Conservation (phyloP, 2,329 filamentous ascomycete species). For the Aspergillus tamarii region DNA sequence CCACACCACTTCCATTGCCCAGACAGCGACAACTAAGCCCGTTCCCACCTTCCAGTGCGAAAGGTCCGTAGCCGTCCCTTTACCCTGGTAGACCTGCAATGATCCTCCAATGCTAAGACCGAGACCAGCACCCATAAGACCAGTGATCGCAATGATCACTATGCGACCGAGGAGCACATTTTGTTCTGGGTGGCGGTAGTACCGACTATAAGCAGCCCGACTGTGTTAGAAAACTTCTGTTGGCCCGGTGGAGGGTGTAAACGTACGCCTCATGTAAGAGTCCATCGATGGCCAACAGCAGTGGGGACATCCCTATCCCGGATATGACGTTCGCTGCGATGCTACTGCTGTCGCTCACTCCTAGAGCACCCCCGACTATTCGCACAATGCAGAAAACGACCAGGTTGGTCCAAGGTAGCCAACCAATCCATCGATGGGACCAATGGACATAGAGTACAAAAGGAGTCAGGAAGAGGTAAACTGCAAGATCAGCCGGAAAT, state of each 20-base stretch:
- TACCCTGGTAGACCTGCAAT: conserved; percentile 12
- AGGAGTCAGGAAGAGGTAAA: conserved; percentile 40
- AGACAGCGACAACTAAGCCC: conserved; percentile 11
- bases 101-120: conserved; percentile 11
- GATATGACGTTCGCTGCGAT: conserved; percentile 38
- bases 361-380: conserved; percentile 36
- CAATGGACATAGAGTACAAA: conserved; percentile 36
- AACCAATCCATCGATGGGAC: conserved; percentile 39
- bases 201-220: conserved; percentile 16
- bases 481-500: conserved; percentile 18
- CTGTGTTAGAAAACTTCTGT: neutral
- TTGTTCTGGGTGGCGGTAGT: conserved; percentile 20
- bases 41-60: conserved; percentile 12
- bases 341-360: conserved; percentile 14
- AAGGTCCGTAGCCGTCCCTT: neutral
- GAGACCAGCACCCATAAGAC: conserved; percentile 6
- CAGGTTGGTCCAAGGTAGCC: conserved; percentile 47
- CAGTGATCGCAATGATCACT: conserved; percentile 1
- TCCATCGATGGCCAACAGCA: conserved; percentile 33
- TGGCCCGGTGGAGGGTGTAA: neutral
- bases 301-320: conserved; percentile 45
- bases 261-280: conserved; percentile 43
- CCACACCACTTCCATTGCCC: conserved; percentile 13
- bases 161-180: conserved; percentile 5
- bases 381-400: conserved; percentile 42